phyloP scores from a whole-genome alignment of 495 filamentous ascomycete species.

The Massariosphaeria phaeospora region DNA sequence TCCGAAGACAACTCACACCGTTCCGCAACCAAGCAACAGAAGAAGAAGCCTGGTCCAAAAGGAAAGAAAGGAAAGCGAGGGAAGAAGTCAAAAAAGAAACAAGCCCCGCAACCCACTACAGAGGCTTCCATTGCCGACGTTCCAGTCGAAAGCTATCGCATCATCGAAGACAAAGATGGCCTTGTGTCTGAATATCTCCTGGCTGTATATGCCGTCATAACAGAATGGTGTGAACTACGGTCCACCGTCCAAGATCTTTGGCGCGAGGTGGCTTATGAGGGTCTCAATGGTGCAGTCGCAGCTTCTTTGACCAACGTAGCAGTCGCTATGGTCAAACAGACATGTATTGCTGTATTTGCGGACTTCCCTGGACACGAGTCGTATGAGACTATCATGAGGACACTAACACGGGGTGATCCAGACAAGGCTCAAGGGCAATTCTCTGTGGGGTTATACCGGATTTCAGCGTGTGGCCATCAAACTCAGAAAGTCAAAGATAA shows the following conservation, averaged over 20 bases:
- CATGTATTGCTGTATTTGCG: conserved; percentile 39
- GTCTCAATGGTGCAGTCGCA: conserved; percentile 46
- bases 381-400: conserved; percentile 41
- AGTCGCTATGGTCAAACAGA: conserved; percentile 40
- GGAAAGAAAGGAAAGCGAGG: conserved; percentile 42
- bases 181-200: conserved; percentile 41
- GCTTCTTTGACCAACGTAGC: conserved; percentile 44
- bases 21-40: conserved; percentile 6
- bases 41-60: conserved; percentile 37
- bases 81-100: conserved; percentile 33
- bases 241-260: conserved; percentile 42
- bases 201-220: conserved; percentile 39
- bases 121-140: conserved; percentile 32
- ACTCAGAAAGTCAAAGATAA: conserved; percentile 19
- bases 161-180: conserved; percentile 40
- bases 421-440: conserved; percentile 38
- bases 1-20: conserved; percentile 14
- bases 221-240: conserved; percentile 39
- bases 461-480: neutral
- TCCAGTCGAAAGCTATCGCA: conserved; percentile 46
- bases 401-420: conserved; percentile 40
- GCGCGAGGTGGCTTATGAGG: conserved; percentile 45
- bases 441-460: neutral
- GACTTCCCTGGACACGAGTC: conserved; percentile 45
- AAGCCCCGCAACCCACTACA: conserved; percentile 8